Evolutionary conservation across 768 basidiomycete genomes (phyloP).

Genomic region (Rhodotorula paludigena): DNA sequence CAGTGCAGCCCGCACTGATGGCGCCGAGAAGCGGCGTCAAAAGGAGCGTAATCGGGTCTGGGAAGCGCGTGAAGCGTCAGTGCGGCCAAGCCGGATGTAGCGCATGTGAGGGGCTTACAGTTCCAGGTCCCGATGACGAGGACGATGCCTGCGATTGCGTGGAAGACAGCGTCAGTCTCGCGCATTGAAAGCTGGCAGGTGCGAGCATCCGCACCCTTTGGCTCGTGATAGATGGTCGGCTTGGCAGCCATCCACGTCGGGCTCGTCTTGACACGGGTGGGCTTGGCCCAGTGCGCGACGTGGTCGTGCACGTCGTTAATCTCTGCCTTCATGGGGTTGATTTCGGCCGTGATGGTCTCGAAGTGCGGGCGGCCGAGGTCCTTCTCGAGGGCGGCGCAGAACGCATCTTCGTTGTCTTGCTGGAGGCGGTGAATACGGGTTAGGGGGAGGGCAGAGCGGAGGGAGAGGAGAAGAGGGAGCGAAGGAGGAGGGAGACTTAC

Average conservation of each 20-base stretch:
- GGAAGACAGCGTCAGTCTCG: neutral
- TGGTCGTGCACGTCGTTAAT: conserved; percentile 57
- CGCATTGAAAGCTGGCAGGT: neutral
- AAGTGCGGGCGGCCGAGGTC: conserved; percentile 64
- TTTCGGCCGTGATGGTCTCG: conserved; percentile 64
- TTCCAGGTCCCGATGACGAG: conserved; percentile 45
- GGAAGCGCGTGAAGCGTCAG: neutral
- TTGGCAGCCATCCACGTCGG: conserved; percentile 59
- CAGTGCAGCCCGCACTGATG: conserved; percentile 70
- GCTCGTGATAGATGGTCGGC: conserved; percentile 65
- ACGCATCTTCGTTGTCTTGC: conserved; percentile 63
- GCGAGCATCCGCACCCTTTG: conserved; percentile 51
- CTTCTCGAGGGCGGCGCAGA: conserved; percentile 57
- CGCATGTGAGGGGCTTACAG: conserved; percentile 18
- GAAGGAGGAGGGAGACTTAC: neutral
- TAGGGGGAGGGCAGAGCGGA: neutral
- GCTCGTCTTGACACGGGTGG: conserved; percentile 57
- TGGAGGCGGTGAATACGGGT: neutral
- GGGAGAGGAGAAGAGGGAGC: neutral
- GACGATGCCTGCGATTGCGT: conserved; percentile 9
- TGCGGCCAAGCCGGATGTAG: rapidly evolving
- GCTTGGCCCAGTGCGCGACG: conserved; percentile 70
- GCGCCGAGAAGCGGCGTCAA: conserved; percentile 64
- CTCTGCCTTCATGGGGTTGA: conserved; percentile 55
- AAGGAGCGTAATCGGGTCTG: conserved; percentile 65